Evolutionary conservation across 1,284 basidiomycete species (phyloP), one percentile per base, ranked within the genome.

Genomic region (Malassezia pachydermatis): DNA sequence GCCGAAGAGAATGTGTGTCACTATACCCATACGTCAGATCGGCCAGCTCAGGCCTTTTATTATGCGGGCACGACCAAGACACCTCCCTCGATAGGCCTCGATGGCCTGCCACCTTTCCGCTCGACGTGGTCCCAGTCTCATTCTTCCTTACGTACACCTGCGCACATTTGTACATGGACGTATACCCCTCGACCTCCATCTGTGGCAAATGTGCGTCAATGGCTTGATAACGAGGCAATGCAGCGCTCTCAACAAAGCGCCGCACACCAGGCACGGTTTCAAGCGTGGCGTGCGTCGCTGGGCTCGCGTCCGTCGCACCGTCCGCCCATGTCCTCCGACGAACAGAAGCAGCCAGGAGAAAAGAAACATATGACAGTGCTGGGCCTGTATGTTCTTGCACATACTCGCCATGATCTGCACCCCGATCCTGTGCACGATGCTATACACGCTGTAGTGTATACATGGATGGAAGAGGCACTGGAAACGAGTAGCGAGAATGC

Each of bases 31-130:
- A 76, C 78, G 9, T 63, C 63, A 2, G 92, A 96, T 65, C 78
- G 83, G 0, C 84, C 87, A 0, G 76, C 78, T 33, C 74, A 75
- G 13, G 75, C 83, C 0, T 78, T 82, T 60, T 84, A 88, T 69
- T 90, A 85, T 64, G 88, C 81, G 11, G 89, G 88, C 0, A 73
- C 86, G 22, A 92, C 84, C 69, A 76, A 78, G 35, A 74, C 92
- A 16, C 81, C 81, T 35, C 74, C 73, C 2, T 68, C 71, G 27
- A 34, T n/a, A 13, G 41, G 29, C 0, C 44, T 70, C 8, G 51
- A 50, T 4, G 67, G 54, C 27, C 60, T 76, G 1, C 56, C 58
- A 1, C 70, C 72, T 17, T 69, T 77, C 17, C 53, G 67, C 34
- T 13, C n/a, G n/a, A n/a, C n/a, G n/a, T n/a, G n/a, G n/a, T n/a